Percentiles rank a stretch among this genome's conserved stretches.
phyloP scores from a whole-genome alignment of 192 early-diverging fungal species.

The Bifiguratus adelaidae region DNA sequence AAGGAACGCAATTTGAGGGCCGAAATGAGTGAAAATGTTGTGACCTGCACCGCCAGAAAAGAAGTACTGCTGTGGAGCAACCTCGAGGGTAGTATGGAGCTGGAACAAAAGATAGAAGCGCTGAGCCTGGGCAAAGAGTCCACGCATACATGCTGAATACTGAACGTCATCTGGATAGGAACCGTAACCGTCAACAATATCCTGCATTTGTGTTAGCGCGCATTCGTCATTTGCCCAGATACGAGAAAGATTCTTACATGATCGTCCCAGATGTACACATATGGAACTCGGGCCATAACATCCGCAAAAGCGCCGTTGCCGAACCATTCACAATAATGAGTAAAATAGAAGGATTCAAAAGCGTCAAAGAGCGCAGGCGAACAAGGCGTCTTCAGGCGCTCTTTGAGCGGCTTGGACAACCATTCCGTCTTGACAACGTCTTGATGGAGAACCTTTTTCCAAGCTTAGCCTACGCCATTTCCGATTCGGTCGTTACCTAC shows the following conservation, averaged over 20 bases:
- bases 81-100: slow-evolving; percentile 55
- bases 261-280: slow-evolving; percentile 73
- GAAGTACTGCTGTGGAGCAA: slow-evolving; percentile 42
- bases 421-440: too few relatives aligned
- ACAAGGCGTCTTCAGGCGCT: too few relatives aligned
- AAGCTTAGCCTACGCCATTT: slow-evolving; percentile 11
- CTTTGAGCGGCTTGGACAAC: too few relatives aligned
- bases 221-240: not conserved
- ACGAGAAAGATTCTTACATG: slow-evolving; percentile 33
- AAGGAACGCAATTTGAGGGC: slow-evolving; percentile 49
- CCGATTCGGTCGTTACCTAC: slow-evolving; percentile 36
- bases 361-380: too few relatives aligned
- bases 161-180: slow-evolving; percentile 72
- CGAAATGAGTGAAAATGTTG: slow-evolving; percentile 55
- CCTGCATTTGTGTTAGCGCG: not conserved
- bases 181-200: slow-evolving; percentile 80
- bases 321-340: slow-evolving; percentile 11
- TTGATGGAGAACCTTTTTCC: slow-evolving; percentile 6
- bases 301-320: slow-evolving; percentile 33
- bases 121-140: slow-evolving; percentile 53
- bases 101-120: slow-evolving; percentile 82
- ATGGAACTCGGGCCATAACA: slow-evolving; percentile 66
- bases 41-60: too few relatives aligned
- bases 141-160: slow-evolving; percentile 53
- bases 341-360: slow-evolving; percentile 14